Evolutionary conservation across 768 basidiomycete genomes (phyloP), one percentile per base, ranked within the genome.

Genomic region (Lactarius akahatsu): DNA sequence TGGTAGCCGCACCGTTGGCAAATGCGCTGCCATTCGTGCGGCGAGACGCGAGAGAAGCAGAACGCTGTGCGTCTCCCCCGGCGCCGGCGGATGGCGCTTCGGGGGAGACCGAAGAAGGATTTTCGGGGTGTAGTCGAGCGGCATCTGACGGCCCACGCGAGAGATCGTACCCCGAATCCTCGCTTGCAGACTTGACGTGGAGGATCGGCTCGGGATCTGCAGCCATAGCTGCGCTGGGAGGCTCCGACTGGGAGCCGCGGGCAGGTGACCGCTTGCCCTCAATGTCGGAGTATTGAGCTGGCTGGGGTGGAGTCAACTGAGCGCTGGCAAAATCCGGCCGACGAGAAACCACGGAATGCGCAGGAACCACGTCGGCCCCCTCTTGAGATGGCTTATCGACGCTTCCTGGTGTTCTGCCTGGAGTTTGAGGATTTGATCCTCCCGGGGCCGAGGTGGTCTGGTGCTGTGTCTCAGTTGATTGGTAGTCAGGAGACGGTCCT

Each of bases 1-100:
- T 83, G 0, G 80, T 80, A 4, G 81, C 83, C 10, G 85, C 82
- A 1, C 86, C 87, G 55, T 80, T 79, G 32, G 80, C 80, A 72
- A 88, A 86, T 4, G 83, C 69, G 58, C 75, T 54, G 18, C 52
- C 41, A n/a, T 50, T 30, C 8, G 67, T 32, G 59, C 32, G 62
- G 32, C 45, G 64, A 34, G 66, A 63, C 52, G 15, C 52, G 36
- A 47, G 41, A 5, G 62, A 64, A 20, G 20, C 40, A 2, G 62
- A 40, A 26, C 26, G 57, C 8, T 28, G 23, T 23, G 40, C 34
- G 2, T 57, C 50, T 30, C 32, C 8, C 6, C 54, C 23, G 34
- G 36, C 36, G 2, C 10, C 11, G 11, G 36, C 36, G 11, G 11
- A 13, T 11, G 36, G 40, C 13, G 2, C 32, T 28, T 55, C 23